These are phyloP conservation scores for Triticum timopheevii DNA, from an alignment of 176 grass and related monocot genomes.

Conservation along the genomic window DNA sequence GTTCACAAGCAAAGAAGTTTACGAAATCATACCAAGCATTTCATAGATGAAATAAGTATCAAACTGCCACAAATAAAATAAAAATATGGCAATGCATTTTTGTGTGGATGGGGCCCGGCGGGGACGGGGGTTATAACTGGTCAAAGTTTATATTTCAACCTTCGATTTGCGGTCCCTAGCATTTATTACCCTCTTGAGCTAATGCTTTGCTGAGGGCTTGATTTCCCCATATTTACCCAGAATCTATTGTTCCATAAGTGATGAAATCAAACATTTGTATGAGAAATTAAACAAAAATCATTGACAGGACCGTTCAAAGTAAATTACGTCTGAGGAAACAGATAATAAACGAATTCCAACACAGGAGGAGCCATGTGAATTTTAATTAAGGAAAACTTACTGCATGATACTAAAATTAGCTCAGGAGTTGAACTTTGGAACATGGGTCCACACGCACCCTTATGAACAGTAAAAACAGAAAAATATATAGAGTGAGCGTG, in stretches of 20 bases:
- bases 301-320: background rate
- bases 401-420: background rate
- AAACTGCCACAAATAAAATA: conserved; percentile 2
- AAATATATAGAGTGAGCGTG: background rate
- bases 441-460: background rate
- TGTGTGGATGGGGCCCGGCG: background rate
- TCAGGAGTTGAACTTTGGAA: background rate
- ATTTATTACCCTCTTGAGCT: conserved; percentile 6
- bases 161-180: background rate
- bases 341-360: background rate
- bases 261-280: background rate
- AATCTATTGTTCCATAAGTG: background rate
- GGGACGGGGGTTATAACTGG: background rate
- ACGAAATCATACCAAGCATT: background rate
- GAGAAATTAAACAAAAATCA: background rate
- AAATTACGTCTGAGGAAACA: background rate
- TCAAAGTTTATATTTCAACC: background rate
- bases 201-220: background rate
- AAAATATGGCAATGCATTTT: background rate
- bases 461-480: background rate
- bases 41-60: background rate
- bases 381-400: background rate
- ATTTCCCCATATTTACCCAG: background rate
- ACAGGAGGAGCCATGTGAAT: background rate
- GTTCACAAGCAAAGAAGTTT: conserved; percentile 15